Base-by-base conservation (phyloP, 1,139 yeast genomes). In the Meyerozyma carpophila region DNA sequence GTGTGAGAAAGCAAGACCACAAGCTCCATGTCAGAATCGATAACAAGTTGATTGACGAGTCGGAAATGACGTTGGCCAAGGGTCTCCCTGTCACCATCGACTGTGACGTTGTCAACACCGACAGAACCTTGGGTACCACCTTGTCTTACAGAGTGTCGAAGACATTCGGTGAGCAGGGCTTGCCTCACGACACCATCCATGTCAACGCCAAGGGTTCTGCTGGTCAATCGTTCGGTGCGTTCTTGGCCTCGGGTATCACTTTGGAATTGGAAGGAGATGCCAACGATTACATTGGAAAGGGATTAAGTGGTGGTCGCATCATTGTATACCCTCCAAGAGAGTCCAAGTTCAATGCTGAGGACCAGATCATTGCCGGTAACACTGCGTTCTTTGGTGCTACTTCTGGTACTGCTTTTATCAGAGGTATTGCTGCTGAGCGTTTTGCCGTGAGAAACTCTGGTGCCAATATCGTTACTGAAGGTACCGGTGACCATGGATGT, bases 391-490 rank as follows among this genome's bases (percentile, higher is more conserved):
- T 93, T 60, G 98, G 98, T 68, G 98, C 98, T 27, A 93, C 98
- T 27, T 82, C 95, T 28, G 98, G 98, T 65, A 69, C 85, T 51
- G 95, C 96, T 18, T 93, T 87, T 67, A 83, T 93, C 66, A 80
- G 96, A 55, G 98, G 98, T 77, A 82, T 91, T 65, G 98, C 97
- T 36, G 98, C 98, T 49, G 98, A 93, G 73, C 84, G 98, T 68
- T 93, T 93, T 66, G 96, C 95, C 16, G 98, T 93, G 47, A 86
- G 98, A 75, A 93, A 93, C 77, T 93, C 98, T 37, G 98, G 98
- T 67, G 98, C 98, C 37, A 85, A 84, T 47, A 94, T 95, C 52
- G 98, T 93, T 51, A 90, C 89, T 52, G 98, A 93, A 70, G 96
- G 96, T 62, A 85, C 89, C 51, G 98, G 98, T 73, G 97, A 91